These are phyloP conservation scores for Toxicodendron radicans DNA, from an alignment of 345 rosid genomes.

Conservation along the genomic window DNA sequence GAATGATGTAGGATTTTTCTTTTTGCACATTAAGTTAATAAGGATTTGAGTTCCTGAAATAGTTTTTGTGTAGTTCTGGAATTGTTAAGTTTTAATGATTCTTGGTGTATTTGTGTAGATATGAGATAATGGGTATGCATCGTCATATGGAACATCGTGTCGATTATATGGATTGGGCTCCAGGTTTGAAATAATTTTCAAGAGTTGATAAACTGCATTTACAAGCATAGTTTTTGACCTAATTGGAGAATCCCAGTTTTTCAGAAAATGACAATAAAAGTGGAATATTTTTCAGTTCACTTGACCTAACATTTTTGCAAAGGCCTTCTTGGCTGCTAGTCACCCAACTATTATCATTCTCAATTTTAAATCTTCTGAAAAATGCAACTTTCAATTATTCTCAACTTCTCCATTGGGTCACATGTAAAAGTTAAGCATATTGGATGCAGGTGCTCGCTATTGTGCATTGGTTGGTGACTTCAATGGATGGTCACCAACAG, in stretches of 20 bases:
- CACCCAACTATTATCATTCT: neutral
- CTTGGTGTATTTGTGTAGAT: constrained; percentile 36
- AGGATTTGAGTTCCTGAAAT: neutral
- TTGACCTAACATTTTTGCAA: neutral
- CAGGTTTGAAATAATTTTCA: constrained; percentile 57
- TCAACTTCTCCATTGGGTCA: constrained; percentile 3
- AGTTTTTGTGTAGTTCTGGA: constrained; percentile 13
- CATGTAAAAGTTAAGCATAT: constrained; percentile 16
- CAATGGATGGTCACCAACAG: constrained; percentile 92
- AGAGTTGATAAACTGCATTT: neutral
- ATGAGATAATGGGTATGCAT: constrained; percentile 81
- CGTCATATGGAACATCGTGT: constrained; percentile 87
- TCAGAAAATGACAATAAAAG: neutral
- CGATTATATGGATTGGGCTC: constrained; percentile 97
- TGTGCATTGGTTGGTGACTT: constrained; percentile 87
- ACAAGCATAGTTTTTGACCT: constrained; percentile 1
- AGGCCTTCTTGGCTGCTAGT: neutral
- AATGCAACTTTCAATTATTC: neutral
- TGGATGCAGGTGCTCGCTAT: constrained; percentile 81
- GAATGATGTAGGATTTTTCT: neutral
- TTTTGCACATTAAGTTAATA: no score
- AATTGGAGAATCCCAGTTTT: neutral
- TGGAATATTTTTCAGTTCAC: neutral
- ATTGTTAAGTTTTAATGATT: constrained; percentile 9
- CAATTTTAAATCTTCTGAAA: neutral